Evolutionary conservation across 139 green algal genomes (phyloP).

Genomic region (Auxenochlorella pyrenoidosa): DNA sequence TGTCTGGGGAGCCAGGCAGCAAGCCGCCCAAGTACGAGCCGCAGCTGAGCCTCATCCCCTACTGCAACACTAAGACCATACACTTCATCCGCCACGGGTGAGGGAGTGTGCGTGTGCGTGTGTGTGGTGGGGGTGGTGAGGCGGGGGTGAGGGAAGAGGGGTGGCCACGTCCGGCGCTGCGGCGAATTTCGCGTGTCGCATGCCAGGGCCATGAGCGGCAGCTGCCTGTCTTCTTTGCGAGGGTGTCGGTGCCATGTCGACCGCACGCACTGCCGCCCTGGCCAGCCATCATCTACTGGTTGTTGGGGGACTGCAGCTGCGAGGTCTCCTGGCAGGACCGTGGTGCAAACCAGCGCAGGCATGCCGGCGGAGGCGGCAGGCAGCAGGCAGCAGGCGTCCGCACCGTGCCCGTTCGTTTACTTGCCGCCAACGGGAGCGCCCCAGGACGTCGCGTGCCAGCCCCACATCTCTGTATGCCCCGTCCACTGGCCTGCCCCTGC

Average conservation of each 20-base stretch:
- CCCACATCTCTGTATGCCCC: background rate
- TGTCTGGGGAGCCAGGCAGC: background rate
- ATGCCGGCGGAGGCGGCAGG: too few relatives aligned
- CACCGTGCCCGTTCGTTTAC: background rate
- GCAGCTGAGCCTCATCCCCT: conserved; percentile 48
- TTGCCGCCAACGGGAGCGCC: background rate
- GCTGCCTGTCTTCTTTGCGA: background rate
- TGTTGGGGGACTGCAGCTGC: too few relatives aligned
- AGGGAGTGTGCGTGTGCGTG: too few relatives aligned
- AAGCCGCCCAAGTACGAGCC: conserved; percentile 41
- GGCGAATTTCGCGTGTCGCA: background rate
- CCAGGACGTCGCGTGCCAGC: background rate
- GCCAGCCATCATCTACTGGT: too few relatives aligned
- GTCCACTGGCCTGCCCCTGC: background rate
- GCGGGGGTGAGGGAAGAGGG: too few relatives aligned
- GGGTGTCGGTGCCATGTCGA: background rate
- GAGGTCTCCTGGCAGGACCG: too few relatives aligned
- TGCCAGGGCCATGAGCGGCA: background rate
- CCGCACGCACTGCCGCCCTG: too few relatives aligned
- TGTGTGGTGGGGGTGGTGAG: too few relatives aligned
- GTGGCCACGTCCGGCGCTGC: too few relatives aligned
- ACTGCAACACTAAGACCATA: conserved; percentile 54
- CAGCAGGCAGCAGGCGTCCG: background rate
- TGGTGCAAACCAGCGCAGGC: too few relatives aligned
- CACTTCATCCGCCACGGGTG: conserved; percentile 66